A percentile compares a stretch with the other conserved stretches of the same genome.
These are phyloP conservation scores for Fusarium aywerte DNA, from an alignment of 2,329 filamentous ascomycete genomes.

Conservation along the genomic window DNA sequence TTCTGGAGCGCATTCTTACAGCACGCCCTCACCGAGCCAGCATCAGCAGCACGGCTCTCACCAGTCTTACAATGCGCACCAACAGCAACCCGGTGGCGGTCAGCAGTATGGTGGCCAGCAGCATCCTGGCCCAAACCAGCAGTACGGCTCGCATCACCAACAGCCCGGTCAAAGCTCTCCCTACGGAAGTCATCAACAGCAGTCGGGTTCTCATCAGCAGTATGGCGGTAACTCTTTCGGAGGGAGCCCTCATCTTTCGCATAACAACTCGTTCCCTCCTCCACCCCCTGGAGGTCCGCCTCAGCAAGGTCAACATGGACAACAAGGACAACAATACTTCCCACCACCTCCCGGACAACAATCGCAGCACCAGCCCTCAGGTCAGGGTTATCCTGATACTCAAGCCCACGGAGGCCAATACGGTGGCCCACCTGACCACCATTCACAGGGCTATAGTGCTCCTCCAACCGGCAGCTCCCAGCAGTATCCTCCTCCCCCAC, in stretches of 20 bases:
- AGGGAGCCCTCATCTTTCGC: slow-evolving; percentile 40
- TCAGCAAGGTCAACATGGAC: slow-evolving; percentile 32
- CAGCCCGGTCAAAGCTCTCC: slow-evolving; percentile 21
- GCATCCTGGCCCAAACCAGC: slow-evolving; percentile 20
- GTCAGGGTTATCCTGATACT: slow-evolving; percentile 39
- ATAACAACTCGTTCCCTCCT: slow-evolving; percentile 44
- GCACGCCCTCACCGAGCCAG: slow-evolving; percentile 44
- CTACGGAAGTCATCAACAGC: slow-evolving; percentile 31
- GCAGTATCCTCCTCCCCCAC: slow-evolving; percentile 43
- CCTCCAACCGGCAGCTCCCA: slow-evolving; percentile 36
- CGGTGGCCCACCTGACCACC: slow-evolving; percentile 38
- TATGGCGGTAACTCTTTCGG: slow-evolving; percentile 37
- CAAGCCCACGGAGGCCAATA: slow-evolving; percentile 37
- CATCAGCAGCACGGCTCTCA: slow-evolving; percentile 39
- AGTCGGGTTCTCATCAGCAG: slow-evolving; percentile 36
- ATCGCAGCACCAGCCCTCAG: slow-evolving; percentile 37
- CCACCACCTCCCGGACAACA: slow-evolving; percentile 39
- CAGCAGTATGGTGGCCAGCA: slow-evolving; percentile 42
- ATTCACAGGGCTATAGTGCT: slow-evolving; percentile 38
- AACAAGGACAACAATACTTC: slow-evolving; percentile 35
- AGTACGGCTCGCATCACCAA: slow-evolving; percentile 40
- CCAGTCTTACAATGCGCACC: slow-evolving; percentile 26
- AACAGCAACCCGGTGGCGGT: slow-evolving; percentile 41
- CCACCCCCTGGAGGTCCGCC: slow-evolving; percentile 39
- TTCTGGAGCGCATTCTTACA: slow-evolving; percentile 46